These are phyloP conservation scores for Aspergillus ellipticus DNA, from an alignment of 495 filamentous ascomycete genomes.

Conservation along the genomic window DNA sequence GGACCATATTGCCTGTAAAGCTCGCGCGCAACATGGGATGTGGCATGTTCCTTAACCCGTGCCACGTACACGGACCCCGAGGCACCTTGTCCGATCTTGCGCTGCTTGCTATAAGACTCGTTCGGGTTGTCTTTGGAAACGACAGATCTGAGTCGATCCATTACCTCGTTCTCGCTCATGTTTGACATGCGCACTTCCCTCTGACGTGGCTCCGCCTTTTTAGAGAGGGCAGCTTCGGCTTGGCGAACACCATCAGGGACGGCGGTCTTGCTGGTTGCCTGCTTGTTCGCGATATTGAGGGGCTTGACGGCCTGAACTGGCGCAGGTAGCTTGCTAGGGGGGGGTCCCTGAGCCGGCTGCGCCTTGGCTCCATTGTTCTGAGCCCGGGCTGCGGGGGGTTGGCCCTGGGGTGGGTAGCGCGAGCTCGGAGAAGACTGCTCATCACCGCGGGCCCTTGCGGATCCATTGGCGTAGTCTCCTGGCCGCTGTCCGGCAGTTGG, in stretches of 20 bases:
- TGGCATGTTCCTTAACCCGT: slow-evolving; percentile 74
- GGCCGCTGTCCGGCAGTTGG: slow-evolving; percentile 37
- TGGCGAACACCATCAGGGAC: slow-evolving; percentile 66
- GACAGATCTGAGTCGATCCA: slow-evolving; percentile 87
- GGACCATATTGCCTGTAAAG: slow-evolving; percentile 65
- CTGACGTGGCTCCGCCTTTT: slow-evolving; percentile 70
- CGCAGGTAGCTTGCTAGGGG: slow-evolving; percentile 54
- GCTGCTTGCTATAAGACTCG: slow-evolving; percentile 92
- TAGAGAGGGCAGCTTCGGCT: slow-evolving; percentile 74
- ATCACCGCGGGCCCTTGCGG: slow-evolving; percentile 22
- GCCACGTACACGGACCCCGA: slow-evolving; percentile 98
- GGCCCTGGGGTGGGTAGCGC: slow-evolving; percentile 33
- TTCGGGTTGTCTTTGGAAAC: slow-evolving; percentile 92
- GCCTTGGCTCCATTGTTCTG: slow-evolving; percentile 30
- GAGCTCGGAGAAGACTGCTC: slow-evolving; percentile 33
- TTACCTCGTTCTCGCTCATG: slow-evolving; percentile 95
- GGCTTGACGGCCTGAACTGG: slow-evolving; percentile 75
- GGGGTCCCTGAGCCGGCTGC: slow-evolving; percentile 39
- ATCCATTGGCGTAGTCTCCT: slow-evolving; percentile 18
- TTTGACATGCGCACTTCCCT: slow-evolving; percentile 94
- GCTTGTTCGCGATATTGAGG: slow-evolving; percentile 83
- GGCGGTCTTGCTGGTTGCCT: slow-evolving; percentile 42
- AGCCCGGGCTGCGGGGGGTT: slow-evolving; percentile 28
- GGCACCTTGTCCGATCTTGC: slow-evolving; percentile 98
- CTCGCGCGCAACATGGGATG: slow-evolving; percentile 60